A percentile compares a stretch with the other conserved stretches of the same genome.
Evolutionary conservation across 2,329 filamentous ascomycete species (phyloP).

Genomic region (Bimuria novae-zelandiae): DNA sequence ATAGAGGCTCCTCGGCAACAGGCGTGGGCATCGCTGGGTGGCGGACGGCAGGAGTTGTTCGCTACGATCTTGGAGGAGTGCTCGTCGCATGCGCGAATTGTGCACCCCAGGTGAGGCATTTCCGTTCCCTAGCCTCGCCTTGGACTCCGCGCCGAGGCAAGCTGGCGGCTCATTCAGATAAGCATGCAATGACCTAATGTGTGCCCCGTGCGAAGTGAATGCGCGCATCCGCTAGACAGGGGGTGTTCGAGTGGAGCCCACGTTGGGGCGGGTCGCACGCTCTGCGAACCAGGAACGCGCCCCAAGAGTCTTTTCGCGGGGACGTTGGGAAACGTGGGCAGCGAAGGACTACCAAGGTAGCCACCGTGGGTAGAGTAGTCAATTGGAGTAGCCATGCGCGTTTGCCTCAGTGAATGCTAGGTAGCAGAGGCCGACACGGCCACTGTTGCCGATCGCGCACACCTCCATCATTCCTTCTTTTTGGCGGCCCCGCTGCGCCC

Average conservation of each 20-base stretch:
- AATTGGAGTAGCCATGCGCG: background rate
- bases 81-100: constrained; percentile 4
- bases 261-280: background rate
- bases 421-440: background rate
- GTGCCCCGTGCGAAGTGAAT: background rate
- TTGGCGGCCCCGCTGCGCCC: constrained; percentile 1
- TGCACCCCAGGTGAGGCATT: constrained; percentile 1
- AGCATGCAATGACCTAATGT: constrained; percentile 4
- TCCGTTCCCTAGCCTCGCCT: background rate
- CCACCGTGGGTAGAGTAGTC: background rate
- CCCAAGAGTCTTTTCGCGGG: background rate
- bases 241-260: constrained; percentile 4
- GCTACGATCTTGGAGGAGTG: background rate
- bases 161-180: constrained; percentile 6
- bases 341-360: no score
- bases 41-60: background rate
- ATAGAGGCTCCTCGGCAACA: background rate
- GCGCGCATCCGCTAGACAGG: background rate
- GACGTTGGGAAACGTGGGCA: background rate
- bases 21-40: no score
- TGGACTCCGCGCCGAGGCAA: background rate
- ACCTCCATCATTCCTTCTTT: constrained; percentile 6
- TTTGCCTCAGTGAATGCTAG: background rate
- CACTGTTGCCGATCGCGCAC: constrained; percentile 6
- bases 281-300: constrained; percentile 5